phyloP scores from a whole-genome alignment of 371 early-diverging fungal genomes.

The Apophysomyces sp. region DNA sequence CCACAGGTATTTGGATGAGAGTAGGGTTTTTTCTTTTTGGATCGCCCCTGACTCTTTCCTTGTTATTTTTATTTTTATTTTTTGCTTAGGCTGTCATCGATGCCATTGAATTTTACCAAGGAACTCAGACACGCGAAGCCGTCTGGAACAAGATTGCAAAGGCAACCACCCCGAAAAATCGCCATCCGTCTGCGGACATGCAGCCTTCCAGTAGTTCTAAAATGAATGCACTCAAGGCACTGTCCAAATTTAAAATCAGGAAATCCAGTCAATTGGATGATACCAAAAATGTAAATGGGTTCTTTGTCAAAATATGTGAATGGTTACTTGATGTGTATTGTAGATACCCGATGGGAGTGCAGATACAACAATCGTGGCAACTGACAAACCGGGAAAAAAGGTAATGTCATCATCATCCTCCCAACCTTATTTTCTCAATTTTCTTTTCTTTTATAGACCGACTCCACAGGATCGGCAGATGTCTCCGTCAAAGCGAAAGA shows the following conservation, averaged over 20 bases:
- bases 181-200: not conserved
- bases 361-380: not conserved
- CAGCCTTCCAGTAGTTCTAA: not conserved
- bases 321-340: not conserved
- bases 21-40: not conserved
- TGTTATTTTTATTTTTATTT: constrained; percentile 11
- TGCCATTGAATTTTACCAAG: constrained; percentile 89
- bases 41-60: not conserved
- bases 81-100: constrained; percentile 80
- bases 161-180: constrained; percentile 23
- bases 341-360: not conserved
- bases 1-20: constrained; percentile 65
- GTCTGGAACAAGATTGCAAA: constrained; percentile 91
- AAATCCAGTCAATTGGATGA: not conserved
- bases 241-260: constrained; percentile 1
- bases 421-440: not conserved
- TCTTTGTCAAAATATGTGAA: not conserved
- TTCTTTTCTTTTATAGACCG: not conserved
- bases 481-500: not conserved
- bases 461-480: not conserved
- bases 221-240: not conserved
- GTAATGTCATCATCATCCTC: not conserved
- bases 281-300: not conserved
- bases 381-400: not conserved
- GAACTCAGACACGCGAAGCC: constrained; percentile 64